phyloP scores from a whole-genome alignment of 371 early-diverging fungal genomes.

The Mucor mucedo region DNA sequence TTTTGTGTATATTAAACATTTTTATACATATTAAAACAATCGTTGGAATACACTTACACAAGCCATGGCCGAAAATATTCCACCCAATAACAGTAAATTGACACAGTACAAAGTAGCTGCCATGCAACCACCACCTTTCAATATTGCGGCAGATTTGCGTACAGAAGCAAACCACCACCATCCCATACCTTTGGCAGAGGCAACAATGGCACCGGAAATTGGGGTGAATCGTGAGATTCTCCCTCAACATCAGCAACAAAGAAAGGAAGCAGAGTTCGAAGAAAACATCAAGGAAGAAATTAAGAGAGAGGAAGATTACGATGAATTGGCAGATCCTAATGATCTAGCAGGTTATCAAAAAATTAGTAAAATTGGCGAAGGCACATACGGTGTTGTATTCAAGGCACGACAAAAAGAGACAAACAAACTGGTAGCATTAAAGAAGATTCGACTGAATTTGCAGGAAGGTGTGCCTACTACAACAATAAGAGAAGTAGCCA shows the following conservation, averaged over 20 bases:
- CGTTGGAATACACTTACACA: background rate
- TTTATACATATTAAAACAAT: background rate
- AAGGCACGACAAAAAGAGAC: constrained; percentile 83
- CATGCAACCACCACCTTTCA: constrained; percentile 1
- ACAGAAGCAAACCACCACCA: background rate
- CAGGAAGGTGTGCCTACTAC: constrained; percentile 96
- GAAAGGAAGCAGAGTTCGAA: background rate
- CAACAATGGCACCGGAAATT: too few relatives aligned
- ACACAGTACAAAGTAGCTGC: background rate
- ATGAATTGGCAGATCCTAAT: constrained; percentile 15
- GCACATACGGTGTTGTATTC: constrained; percentile 98
- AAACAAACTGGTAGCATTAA: constrained; percentile 89
- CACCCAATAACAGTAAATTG: background rate
- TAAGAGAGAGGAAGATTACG: constrained; percentile 8
- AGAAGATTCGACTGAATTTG: constrained; percentile 90
- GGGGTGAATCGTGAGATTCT: too few relatives aligned
- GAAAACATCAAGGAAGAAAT: background rate
- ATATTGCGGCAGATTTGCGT: background rate
- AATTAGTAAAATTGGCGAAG: constrained; percentile 96
- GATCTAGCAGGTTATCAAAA: constrained; percentile 60
- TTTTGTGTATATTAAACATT: too few relatives aligned
- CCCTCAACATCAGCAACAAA: background rate
- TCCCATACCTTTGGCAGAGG: too few relatives aligned
- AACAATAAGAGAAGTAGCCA: constrained; percentile 96
- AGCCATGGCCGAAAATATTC: constrained; percentile 1